phyloP scores from a whole-genome alignment of 371 early-diverging fungal species.

The Parasitella parasitica region DNA sequence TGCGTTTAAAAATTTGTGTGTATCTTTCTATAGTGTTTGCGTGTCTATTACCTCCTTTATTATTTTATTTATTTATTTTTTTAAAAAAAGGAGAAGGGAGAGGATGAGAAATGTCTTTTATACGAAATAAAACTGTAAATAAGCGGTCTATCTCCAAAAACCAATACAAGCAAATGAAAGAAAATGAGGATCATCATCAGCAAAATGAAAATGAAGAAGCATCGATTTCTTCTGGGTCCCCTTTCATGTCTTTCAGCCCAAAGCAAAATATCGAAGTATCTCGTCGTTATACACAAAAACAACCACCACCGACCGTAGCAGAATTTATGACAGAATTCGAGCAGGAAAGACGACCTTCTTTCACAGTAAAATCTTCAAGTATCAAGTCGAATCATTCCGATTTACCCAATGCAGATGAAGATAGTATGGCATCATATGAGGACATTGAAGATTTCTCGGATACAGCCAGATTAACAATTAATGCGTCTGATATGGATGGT shows the following conservation, averaged over 20 bases:
- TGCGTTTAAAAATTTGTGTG: no score
- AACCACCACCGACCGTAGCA: slow-evolving; percentile 1
- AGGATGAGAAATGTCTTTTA: slow-evolving; percentile 16
- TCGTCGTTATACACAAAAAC: slow-evolving; percentile 22
- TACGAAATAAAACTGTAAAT: slow-evolving; percentile 1
- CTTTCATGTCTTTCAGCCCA: slow-evolving; percentile 16
- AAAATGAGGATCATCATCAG: background rate
- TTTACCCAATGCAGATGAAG: background rate
- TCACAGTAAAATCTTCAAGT: background rate
- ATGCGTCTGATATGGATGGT: slow-evolving; percentile 25
- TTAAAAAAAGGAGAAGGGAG: background rate
- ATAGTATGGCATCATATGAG: slow-evolving; percentile 4
- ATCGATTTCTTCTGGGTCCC: background rate
- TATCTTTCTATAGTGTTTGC: no score
- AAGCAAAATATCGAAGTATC: slow-evolving; percentile 1
- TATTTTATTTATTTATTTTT: background rate
- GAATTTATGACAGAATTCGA: slow-evolving; percentile 30
- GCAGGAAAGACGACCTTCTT: slow-evolving; percentile 16
- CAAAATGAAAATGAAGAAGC: background rate
- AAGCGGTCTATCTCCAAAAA: background rate
- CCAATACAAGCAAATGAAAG: slow-evolving; percentile 2
- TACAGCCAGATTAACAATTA: slow-evolving; percentile 38
- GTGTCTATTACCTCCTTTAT: no score
- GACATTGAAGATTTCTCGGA: slow-evolving; percentile 39
- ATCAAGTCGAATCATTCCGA: background rate